Percentiles rank a stretch among this genome's conserved stretches.
Evolutionary conservation across 2,329 filamentous ascomycete species (phyloP).

Genomic region (Aciculosporium take): DNA sequence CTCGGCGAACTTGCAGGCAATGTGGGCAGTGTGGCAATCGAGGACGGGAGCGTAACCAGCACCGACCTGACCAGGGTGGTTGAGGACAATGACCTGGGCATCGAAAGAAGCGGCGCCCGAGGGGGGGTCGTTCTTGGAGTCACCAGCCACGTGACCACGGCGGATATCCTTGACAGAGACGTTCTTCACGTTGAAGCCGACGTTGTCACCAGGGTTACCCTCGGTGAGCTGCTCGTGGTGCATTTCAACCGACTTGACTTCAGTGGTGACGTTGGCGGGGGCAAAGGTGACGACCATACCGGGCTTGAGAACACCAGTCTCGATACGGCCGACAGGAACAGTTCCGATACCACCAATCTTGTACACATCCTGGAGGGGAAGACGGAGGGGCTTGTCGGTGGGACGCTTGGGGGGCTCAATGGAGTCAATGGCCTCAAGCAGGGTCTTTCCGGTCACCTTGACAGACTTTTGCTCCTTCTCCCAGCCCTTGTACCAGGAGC

Average conservation of each 20-base stretch:
- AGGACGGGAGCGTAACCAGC: slow-evolving; percentile 98
- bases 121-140: slow-evolving; percentile 99
- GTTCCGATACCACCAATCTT: slow-evolving; percentile 99
- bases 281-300: slow-evolving; percentile 96
- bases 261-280: slow-evolving; percentile 97
- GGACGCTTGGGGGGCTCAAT: slow-evolving; percentile 89
- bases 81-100: slow-evolving; percentile 99
- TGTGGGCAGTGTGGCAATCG: slow-evolving; percentile 99
- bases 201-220: slow-evolving; percentile 98
- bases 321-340: slow-evolving; percentile 99
- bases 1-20: slow-evolving; percentile 99
- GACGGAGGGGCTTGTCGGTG: slow-evolving; percentile 98
- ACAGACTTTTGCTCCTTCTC: slow-evolving; percentile 86
- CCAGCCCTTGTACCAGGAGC: slow-evolving; percentile 99
- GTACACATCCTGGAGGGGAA: slow-evolving; percentile 99
- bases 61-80: slow-evolving; percentile 99
- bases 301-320: slow-evolving; percentile 92
- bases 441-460: slow-evolving; percentile 88
- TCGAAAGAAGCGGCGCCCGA: slow-evolving; percentile 84
- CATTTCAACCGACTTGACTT: slow-evolving; percentile 99
- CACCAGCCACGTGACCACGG: slow-evolving; percentile 98
- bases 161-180: slow-evolving; percentile 99
- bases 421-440: slow-evolving; percentile 95
- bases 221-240: slow-evolving; percentile 97
- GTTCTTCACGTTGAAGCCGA: slow-evolving; percentile 99